These are phyloP conservation scores for Elongisporangium undulatum DNA, from an alignment of 352 stramenopile genomes.

Conservation along the genomic window DNA sequence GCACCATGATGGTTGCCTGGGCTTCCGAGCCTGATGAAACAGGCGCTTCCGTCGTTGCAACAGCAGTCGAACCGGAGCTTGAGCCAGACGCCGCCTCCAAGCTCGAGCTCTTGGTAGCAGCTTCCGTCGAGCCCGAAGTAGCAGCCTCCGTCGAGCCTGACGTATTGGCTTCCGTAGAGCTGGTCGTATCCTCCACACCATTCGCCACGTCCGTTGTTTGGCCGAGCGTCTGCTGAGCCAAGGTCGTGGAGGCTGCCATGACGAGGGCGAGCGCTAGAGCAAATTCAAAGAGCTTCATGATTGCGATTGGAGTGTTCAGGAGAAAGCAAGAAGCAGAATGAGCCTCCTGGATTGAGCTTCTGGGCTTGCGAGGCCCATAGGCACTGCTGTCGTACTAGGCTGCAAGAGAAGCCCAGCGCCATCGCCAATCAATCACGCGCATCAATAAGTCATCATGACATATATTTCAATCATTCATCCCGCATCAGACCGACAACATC, in stretches of 20 bases:
- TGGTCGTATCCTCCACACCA: not conserved
- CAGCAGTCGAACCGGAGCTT: slow-evolving; percentile 13
- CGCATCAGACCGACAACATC: not conserved
- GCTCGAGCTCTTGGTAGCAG: slow-evolving; percentile 14
- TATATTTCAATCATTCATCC: not conserved
- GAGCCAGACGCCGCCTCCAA: slow-evolving; percentile 9
- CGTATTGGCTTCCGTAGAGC: not conserved
- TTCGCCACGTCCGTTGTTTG: not conserved
- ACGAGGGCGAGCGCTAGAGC: not conserved
- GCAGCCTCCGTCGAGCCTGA: not conserved
- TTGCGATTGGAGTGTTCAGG: not conserved
- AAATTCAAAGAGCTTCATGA: not conserved
- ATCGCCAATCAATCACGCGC: not conserved
- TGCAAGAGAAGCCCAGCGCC: not conserved
- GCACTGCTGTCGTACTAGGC: no score
- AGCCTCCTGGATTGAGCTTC: not conserved
- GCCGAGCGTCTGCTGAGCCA: not conserved
- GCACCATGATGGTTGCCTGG: slow-evolving; percentile 52
- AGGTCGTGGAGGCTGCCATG: not conserved
- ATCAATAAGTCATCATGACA: not conserved
- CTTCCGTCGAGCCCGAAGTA: not conserved
- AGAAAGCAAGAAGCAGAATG: not conserved
- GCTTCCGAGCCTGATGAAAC: slow-evolving; percentile 9
- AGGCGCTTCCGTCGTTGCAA: slow-evolving; percentile 13
- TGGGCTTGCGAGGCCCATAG: no score